These are phyloP conservation scores for Crithidia sp. DNA, from an alignment of 208 protist genomes.

Conservation along the genomic window DNA sequence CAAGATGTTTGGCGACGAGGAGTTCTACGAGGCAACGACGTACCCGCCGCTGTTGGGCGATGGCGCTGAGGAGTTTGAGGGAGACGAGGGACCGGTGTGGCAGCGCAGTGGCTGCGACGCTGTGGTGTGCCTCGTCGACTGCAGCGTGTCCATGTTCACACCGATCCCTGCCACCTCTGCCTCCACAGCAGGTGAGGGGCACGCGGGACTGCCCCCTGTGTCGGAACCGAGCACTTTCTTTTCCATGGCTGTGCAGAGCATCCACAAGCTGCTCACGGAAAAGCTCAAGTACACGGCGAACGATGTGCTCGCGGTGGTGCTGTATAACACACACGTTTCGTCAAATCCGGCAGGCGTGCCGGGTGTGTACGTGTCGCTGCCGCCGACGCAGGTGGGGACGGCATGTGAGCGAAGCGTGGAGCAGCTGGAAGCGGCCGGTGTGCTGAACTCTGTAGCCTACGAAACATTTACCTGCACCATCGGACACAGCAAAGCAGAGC, in stretches of 20 bases:
- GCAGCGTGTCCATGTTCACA: constrained; percentile 63
- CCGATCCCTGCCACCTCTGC: background rate
- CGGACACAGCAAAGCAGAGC: background rate
- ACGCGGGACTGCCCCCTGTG: too few relatives aligned
- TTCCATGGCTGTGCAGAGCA: constrained; percentile 46
- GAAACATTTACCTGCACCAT: constrained; percentile 2
- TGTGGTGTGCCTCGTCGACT: constrained; percentile 84
- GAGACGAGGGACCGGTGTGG: constrained; percentile 27
- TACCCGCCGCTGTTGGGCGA: constrained; percentile 22
- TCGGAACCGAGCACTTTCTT: constrained; percentile 11
- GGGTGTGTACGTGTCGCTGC: constrained; percentile 72
- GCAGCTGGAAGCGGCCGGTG: constrained; percentile 53
- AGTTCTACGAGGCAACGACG: constrained; percentile 56
- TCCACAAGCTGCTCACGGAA: constrained; percentile 60
- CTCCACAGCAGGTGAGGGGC: background rate
- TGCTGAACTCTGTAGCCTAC: constrained; percentile 33
- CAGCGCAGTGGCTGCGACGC: constrained; percentile 49
- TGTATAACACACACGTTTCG: constrained; percentile 68
- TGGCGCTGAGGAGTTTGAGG: constrained; percentile 18
- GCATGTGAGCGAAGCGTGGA: constrained; percentile 61
- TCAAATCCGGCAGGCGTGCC: constrained; percentile 45
- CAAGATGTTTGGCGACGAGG: background rate
- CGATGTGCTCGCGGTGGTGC: constrained; percentile 72
- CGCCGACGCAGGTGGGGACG: constrained; percentile 35
- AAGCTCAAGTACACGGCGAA: constrained; percentile 60